Evolutionary conservation across 192 early-diverging fungal species (phyloP).

Genomic region (Phlyctochytrium arcticum): DNA sequence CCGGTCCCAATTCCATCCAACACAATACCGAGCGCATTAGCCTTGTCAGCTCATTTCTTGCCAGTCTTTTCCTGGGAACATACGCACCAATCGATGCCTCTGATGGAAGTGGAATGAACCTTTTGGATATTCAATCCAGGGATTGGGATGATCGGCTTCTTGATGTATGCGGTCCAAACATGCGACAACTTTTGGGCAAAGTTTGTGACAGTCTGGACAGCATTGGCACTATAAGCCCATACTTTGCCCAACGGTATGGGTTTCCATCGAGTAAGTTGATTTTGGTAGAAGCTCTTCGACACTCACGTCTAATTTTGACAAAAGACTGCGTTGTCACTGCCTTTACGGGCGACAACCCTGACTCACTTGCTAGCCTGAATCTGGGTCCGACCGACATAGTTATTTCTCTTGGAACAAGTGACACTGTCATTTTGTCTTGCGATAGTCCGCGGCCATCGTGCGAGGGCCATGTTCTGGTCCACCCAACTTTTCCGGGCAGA

Average conservation of each 20-base stretch:
- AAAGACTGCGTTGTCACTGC: slow-evolving; percentile 54
- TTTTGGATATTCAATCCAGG: slow-evolving; percentile 60
- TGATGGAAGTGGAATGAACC: slow-evolving; percentile 81
- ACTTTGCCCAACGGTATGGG: slow-evolving; percentile 65
- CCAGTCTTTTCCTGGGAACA: slow-evolving; percentile 57
- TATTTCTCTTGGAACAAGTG: slow-evolving; percentile 76
- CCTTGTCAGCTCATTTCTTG: slow-evolving; percentile 69
- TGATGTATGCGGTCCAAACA: slow-evolving; percentile 17
- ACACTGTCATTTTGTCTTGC: slow-evolving; percentile 61
- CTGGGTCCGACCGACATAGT: slow-evolving; percentile 52
- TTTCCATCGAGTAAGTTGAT: slow-evolving; percentile 54
- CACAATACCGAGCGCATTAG: slow-evolving; percentile 56
- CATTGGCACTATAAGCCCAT: slow-evolving; percentile 52
- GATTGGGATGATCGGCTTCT: slow-evolving; percentile 52
- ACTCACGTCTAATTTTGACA: no score
- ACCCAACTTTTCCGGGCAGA: slow-evolving; percentile 54
- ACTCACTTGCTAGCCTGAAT: slow-evolving; percentile 58
- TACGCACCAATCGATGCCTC: slow-evolving; percentile 60
- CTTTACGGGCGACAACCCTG: slow-evolving; percentile 81
- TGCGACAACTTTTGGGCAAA: slow-evolving; percentile 42
- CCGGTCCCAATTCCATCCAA: background rate
- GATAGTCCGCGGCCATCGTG: slow-evolving; percentile 30
- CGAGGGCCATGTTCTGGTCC: slow-evolving; percentile 55
- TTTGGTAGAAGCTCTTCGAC: no score
- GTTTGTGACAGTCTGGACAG: slow-evolving; percentile 34